Evolutionary conservation across 1,139 yeast genomes (phyloP).

Genomic region (Yamadazyma triangularis): DNA sequence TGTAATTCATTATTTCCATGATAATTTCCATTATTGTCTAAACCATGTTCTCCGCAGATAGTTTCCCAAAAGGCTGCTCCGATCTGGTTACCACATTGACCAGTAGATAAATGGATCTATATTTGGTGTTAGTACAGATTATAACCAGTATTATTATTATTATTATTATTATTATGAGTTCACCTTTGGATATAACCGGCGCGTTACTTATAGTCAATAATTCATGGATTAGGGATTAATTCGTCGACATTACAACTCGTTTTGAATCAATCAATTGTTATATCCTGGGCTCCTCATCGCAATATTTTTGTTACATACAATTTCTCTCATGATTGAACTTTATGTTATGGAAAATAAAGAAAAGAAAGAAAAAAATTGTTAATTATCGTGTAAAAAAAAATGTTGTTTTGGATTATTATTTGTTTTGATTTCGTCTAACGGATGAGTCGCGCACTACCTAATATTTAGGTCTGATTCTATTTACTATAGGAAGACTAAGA

Average conservation of each 20-base stretch:
- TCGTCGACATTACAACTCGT: too few relatives aligned
- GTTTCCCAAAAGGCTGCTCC: constrained; percentile 99
- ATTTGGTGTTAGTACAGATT: constrained; percentile 18
- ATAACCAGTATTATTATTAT: too few relatives aligned
- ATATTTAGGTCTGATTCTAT: too few relatives aligned
- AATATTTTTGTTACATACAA: constrained; percentile 35
- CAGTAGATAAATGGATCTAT: constrained; percentile 91
- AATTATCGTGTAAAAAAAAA: constrained; percentile 13
- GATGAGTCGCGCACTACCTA: not conserved
- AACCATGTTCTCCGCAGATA: constrained; percentile 94
- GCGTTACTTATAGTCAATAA: too few relatives aligned
- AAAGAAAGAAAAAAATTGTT: constrained; percentile 2
- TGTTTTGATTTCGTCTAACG: constrained; percentile 16
- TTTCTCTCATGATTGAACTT: constrained; percentile 59
- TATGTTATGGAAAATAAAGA: too few relatives aligned
- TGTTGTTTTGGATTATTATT: constrained; percentile 4
- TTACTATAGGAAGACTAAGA: too few relatives aligned
- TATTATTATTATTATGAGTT: too few relatives aligned
- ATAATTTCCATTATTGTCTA: constrained; percentile 78
- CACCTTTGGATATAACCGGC: too few relatives aligned
- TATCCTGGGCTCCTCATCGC: too few relatives aligned
- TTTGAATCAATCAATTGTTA: too few relatives aligned
- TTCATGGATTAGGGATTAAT: too few relatives aligned
- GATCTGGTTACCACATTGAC: constrained; percentile 99
- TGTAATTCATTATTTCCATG: constrained; percentile 67